Evolutionary conservation across 768 basidiomycete genomes (phyloP), one percentile per base, ranked within the genome.

Genomic region (Rhodotorula babjevae): DNA sequence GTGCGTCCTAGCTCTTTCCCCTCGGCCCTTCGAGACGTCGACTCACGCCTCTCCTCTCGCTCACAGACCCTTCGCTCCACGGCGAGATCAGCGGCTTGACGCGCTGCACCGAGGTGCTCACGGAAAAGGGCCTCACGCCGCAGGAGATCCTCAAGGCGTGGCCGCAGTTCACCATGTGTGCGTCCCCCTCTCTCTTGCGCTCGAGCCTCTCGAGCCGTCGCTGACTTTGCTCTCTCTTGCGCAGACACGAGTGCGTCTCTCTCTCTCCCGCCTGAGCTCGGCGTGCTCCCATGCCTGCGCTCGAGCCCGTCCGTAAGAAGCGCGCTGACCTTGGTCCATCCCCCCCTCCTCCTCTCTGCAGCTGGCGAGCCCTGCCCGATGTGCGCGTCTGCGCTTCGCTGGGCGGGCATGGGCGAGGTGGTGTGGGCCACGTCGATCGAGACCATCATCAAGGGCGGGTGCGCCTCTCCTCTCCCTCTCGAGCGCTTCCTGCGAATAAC

Each of bases 381-480:
- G 57, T 79, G 79, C 55, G 73, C 78, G 0, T 74, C 72, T 14
- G 79, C 79, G 5, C 71, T 77, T 14, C 63, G 79, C 18, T 78
- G 77, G 78, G 78, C 79, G 0, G 79, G 77, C 8, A 77, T 79
- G 70, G 74, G 74, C 19, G 79, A 79, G 47, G 78, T 79, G 8
- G 73, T 79, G 14, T 79, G 78, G 67, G 78, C 75, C 7, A 65
- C 74, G 2, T 73, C 72, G 29, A 78, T 79, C 46, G 70, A 77
- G 61, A 76, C 74, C 31, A 77, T 79, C 61, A 75, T 77, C 29
- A 68, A 74, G 52, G 61, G 76, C 76, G 29, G n/a, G 40, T 36
- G 36, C 36, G 36, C 9, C 36, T 9, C 9, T 36, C 36, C 36
- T 36, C 36, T 36, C 9, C 9, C 36, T 36, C 36, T 36, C 56